Conservation (phyloP, 768 basidiomycete species). For the Tricholoma hemisulphureum region DNA sequence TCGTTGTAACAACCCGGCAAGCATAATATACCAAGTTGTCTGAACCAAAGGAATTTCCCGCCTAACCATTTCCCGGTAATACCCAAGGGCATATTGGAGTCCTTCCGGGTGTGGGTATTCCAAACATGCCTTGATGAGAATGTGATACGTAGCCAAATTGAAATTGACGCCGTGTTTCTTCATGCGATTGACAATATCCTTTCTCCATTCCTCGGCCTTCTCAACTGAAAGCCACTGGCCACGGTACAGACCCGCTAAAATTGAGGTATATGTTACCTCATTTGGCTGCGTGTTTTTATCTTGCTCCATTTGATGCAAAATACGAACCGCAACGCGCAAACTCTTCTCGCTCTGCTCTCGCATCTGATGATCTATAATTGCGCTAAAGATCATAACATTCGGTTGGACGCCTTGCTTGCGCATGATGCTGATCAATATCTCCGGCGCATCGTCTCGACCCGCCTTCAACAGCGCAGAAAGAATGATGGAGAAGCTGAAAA, state of each 20-base stretch:
- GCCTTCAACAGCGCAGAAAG: conserved; percentile 73
- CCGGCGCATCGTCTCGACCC: conserved; percentile 63
- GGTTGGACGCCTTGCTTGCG: conserved; percentile 67
- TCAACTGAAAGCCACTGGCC: conserved; percentile 47
- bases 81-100: conserved; percentile 51
- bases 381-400: conserved; percentile 73
- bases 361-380: conserved; percentile 77
- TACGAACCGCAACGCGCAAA: conserved; percentile 61
- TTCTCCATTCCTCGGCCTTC: conserved; percentile 45
- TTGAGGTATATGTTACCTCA: conserved; percentile 79
- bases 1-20: conserved; percentile 60
- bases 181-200: conserved; percentile 59
- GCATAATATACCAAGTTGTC: conserved; percentile 77
- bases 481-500: conserved; percentile 84
- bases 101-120: conserved; percentile 50
- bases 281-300: conserved; percentile 54
- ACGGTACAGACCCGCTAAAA: conserved; percentile 72
- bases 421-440: conserved; percentile 72
- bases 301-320: conserved; percentile 76
- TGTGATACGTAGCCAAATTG: conserved; percentile 71
- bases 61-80: conserved; percentile 61
- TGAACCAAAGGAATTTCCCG: conserved; percentile 46
- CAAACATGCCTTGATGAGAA: conserved; percentile 68
- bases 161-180: conserved; percentile 49
- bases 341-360: conserved; percentile 50